A percentile compares a stretch with the other conserved stretches of the same genome.
Conservation (phyloP, 2,329 filamentous ascomycete species). For the Microdochium nivale region DNA sequence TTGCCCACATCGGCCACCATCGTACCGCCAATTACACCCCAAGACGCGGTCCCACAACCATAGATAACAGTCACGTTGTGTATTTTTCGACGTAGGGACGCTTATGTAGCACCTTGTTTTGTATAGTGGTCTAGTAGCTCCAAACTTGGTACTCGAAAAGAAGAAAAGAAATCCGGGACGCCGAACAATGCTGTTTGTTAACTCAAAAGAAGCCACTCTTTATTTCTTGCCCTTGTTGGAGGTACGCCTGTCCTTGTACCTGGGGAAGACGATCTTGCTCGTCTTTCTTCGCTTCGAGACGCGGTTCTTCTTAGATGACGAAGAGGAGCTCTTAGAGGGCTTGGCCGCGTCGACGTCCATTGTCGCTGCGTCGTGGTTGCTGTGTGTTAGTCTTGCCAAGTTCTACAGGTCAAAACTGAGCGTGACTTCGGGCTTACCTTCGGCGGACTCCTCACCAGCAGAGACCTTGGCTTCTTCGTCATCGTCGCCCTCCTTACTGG, state of each 20-base stretch:
- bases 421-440: conserved; percentile 18
- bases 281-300: conserved; percentile 49
- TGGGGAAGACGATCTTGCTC: conserved; percentile 52
- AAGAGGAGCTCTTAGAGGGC: conserved; percentile 23
- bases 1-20: no score
- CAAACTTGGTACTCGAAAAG: conserved; percentile 3
- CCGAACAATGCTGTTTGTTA: background rate
- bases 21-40: no score
- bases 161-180: conserved; percentile 15
- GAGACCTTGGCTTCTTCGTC: conserved; percentile 11
- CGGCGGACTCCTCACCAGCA: conserved; percentile 17
- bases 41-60: no score
- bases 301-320: conserved; percentile 36
- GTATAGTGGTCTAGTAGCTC: background rate
- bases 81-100: no score
- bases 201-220: background rate
- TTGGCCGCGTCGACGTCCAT: conserved; percentile 51
- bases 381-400: background rate
- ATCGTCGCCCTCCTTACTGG: background rate
- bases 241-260: conserved; percentile 42
- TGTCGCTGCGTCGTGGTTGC: conserved; percentile 20
- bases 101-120: no score
- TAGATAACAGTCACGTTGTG: no score
- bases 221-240: conserved; percentile 30
- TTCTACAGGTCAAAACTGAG: conserved; percentile 4